Conservation (phyloP, 192 early-diverging fungal genomes). For the Podila verticillata region DNA sequence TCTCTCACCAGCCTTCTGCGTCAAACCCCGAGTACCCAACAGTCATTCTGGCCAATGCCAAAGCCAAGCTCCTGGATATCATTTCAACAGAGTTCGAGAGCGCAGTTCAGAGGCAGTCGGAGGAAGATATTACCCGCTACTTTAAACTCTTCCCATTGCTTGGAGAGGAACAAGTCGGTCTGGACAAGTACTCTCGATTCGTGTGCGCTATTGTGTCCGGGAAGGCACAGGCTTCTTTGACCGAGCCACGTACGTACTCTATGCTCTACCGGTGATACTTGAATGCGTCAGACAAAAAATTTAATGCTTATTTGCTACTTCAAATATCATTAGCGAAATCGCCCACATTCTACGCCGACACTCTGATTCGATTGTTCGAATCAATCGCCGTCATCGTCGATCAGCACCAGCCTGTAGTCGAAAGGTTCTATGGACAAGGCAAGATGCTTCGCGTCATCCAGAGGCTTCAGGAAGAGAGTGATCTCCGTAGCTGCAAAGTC, state of each 20-base stretch:
- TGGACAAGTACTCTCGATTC: constrained; percentile 90
- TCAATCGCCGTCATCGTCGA: constrained; percentile 88
- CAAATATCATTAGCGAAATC: constrained; percentile 29
- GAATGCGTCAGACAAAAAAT: not conserved
- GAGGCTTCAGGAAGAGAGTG: constrained; percentile 88
- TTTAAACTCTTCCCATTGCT: constrained; percentile 93
- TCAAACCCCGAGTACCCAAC: constrained; percentile 65
- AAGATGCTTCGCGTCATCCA: constrained; percentile 90
- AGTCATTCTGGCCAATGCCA: constrained; percentile 66
- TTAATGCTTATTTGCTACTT: not conserved
- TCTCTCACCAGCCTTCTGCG: constrained; percentile 49
- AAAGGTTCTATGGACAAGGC: constrained; percentile 87
- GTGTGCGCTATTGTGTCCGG: constrained; percentile 82
- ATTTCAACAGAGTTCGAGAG: constrained; percentile 84
- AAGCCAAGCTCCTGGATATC: constrained; percentile 70
- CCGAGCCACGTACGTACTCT: constrained; percentile 47
- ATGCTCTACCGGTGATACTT: not conserved
- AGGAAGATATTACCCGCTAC: constrained; percentile 83
- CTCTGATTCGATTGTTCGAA: constrained; percentile 91
- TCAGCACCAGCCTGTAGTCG: constrained; percentile 86
- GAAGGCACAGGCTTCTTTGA: constrained; percentile 76
- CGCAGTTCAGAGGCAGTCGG: constrained; percentile 73
- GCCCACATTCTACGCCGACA: constrained; percentile 77
- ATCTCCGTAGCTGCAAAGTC: constrained; percentile 79
- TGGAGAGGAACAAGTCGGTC: constrained; percentile 82